phyloP scores from a whole-genome alignment of 2,329 filamentous ascomycete genomes.

The Epichloe gansuensis region DNA sequence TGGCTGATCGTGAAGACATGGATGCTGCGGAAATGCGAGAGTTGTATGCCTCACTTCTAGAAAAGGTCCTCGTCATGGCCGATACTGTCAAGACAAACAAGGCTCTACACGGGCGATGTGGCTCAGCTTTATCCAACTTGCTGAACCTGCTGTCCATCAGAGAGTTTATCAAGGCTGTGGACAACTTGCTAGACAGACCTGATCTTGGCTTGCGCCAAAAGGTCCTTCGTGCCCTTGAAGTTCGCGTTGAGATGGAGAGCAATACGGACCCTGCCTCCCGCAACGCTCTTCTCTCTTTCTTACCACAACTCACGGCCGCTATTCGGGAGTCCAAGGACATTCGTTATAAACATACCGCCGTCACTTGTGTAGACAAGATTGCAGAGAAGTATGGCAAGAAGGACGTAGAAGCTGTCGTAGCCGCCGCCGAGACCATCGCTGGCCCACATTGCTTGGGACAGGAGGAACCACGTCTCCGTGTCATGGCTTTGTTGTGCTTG shows the following conservation, averaged over 20 bases:
- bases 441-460: constrained; percentile 65
- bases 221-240: constrained; percentile 68
- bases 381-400: constrained; percentile 93
- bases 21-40: constrained; percentile 52
- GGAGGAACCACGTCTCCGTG: constrained; percentile 55
- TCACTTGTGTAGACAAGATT: constrained; percentile 85
- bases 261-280: constrained; percentile 57
- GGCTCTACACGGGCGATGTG: constrained; percentile 43
- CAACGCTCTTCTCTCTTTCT: constrained; percentile 59
- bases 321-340: constrained; percentile 61
- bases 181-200: constrained; percentile 64
- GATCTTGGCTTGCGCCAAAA: constrained; percentile 66
- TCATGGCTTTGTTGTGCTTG: constrained; percentile 79
- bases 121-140: constrained; percentile 64
- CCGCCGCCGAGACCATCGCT: constrained; percentile 64
- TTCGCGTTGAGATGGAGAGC: constrained; percentile 61
- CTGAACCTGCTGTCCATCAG: constrained; percentile 73
- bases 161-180: constrained; percentile 81
- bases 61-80: constrained; percentile 52
- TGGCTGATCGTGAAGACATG: constrained; percentile 52
- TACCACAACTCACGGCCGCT: constrained; percentile 65
- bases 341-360: constrained; percentile 69
- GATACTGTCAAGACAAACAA: constrained; percentile 48
- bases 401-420: constrained; percentile 62
- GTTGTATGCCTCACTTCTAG: constrained; percentile 55